A percentile compares a stretch with the other conserved stretches of the same genome.
These are phyloP conservation scores for Porcisia hertigi DNA, from an alignment of 208 protist genomes.

Conservation along the genomic window DNA sequence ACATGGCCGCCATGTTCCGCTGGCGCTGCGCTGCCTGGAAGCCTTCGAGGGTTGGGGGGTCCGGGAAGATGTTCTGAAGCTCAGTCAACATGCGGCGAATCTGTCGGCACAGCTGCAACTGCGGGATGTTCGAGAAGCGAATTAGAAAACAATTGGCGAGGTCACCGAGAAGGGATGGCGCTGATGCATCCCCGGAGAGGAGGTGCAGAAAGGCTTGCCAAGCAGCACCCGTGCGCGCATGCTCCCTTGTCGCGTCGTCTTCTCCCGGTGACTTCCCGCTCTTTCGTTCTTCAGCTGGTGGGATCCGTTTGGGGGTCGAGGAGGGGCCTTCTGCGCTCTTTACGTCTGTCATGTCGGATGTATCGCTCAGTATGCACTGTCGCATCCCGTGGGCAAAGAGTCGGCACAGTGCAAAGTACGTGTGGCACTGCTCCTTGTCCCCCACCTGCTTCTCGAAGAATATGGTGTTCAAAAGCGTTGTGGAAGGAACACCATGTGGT, in stretches of 20 bases:
- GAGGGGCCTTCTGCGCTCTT: conserved; percentile 3
- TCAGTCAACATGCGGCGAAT: conserved; percentile 43
- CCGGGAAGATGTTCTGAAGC: conserved; percentile 28
- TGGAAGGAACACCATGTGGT: conserved; percentile 30
- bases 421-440: conserved; percentile 62
- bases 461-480: conserved; percentile 29
- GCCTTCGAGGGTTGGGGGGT: conserved; percentile 23
- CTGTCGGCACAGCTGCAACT: conserved; percentile 57
- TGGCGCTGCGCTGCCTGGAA: conserved; percentile 42
- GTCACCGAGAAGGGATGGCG: neutral
- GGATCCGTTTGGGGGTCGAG: neutral
- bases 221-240: neutral
- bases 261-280: neutral
- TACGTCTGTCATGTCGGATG: neutral
- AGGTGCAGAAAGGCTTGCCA: conserved; percentile 1
- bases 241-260: neutral
- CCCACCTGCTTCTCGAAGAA: conserved; percentile 66
- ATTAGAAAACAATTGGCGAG: conserved; percentile 25
- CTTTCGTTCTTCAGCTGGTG: neutral
- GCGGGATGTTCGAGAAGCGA: conserved; percentile 55
- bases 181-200: neutral
- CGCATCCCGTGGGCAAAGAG: conserved; percentile 47
- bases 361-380: conserved; percentile 19
- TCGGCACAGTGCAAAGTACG: conserved; percentile 47
- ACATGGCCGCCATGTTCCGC: conserved; percentile 31